Evolutionary conservation across 2,329 filamentous ascomycete species (phyloP), one percentile per base, ranked within the genome.

Genomic region (Aspergillus fumigatus): DNA sequence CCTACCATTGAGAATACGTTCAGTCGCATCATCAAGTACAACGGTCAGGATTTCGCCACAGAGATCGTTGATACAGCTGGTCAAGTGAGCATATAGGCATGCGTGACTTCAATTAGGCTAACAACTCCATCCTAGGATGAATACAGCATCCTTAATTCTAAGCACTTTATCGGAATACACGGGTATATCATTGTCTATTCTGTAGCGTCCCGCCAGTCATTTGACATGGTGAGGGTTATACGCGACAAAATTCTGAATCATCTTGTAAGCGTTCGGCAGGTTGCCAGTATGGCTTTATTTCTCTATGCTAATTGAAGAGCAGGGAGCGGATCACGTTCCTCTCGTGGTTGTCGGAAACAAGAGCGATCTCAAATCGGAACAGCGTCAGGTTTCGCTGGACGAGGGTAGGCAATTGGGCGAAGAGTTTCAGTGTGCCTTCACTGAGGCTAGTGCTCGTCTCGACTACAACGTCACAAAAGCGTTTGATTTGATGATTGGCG

Each of bases 1-100:
- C 94, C 94, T 38, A 99, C 94, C 43, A 97, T 99, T 70, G 94
- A 99, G 76, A 99, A 97, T 75, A 97, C 93, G 2, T 99, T 99
- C 74, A 95, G 89, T 80, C 96, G 96, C 75, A 88, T 92, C 65
- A 96, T 99, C 74, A 89, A 90, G 67, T 88, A 89, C 75, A 96
- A 94, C 76, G 88, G 89, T 51, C 91, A 97, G 75, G 94, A 97
- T 64, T 99, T 87, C 75, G 87, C 90, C 52, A 96, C 92, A 11
- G 94, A 99, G 79, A 97, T 99, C 69, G 94, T 99, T 73, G 94
- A 99, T 73, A 99, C 94, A 27, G 94, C 94, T 53, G 94, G 94
- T 59, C 92, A 96, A 82, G 89, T 92, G 81, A 70, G 79, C 64
- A 52, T 56, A 50, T 25, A 9, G 17, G 40, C 23, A 45, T 40